Conservation (phyloP, 495 filamentous ascomycete genomes). For the Cryomyces antarcticus region DNA sequence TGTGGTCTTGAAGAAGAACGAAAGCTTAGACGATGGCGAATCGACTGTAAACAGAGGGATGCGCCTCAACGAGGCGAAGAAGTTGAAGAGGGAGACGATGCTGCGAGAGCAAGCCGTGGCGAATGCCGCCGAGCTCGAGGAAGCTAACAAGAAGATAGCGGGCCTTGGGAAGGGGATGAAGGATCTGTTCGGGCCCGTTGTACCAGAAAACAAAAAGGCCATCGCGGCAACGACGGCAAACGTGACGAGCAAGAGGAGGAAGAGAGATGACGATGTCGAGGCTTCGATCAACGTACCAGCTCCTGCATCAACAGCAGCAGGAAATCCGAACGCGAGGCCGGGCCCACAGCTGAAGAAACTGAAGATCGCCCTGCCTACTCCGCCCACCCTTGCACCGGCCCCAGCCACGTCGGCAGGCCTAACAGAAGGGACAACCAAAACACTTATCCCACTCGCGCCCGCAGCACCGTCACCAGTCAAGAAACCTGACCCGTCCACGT, state of each 20-base stretch:
- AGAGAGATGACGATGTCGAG: conserved; percentile 2
- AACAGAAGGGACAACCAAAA: background rate
- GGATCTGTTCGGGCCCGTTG: conserved; percentile 1
- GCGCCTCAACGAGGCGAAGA: conserved; percentile 85
- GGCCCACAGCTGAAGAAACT: conserved; percentile 1
- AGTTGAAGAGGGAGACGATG: conserved; percentile 59
- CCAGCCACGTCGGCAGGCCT: background rate
- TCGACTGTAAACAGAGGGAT: conserved; percentile 65
- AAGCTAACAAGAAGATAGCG: conserved; percentile 37
- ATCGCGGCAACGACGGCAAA: background rate
- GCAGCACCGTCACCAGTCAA: background rate
- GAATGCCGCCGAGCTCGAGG: conserved; percentile 31
- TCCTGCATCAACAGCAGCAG: background rate
- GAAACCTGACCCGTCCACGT: background rate
- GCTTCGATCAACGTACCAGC: background rate
- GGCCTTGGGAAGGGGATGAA: conserved; percentile 41
- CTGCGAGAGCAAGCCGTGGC: conserved; percentile 40
- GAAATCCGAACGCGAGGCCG: background rate
- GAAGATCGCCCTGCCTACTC: conserved; percentile 1
- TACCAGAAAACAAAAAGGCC: no score
- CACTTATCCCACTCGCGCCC: background rate
- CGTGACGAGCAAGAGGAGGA: conserved; percentile 16
- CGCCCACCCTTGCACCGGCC: conserved; percentile 3
- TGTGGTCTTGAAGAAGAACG: background rate
- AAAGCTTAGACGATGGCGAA: conserved; percentile 19